Percentiles rank a stretch among this genome's conserved stretches.
Evolutionary conservation across 441 rosid genomes (phyloP).

Genomic region (Melastoma candidum): DNA sequence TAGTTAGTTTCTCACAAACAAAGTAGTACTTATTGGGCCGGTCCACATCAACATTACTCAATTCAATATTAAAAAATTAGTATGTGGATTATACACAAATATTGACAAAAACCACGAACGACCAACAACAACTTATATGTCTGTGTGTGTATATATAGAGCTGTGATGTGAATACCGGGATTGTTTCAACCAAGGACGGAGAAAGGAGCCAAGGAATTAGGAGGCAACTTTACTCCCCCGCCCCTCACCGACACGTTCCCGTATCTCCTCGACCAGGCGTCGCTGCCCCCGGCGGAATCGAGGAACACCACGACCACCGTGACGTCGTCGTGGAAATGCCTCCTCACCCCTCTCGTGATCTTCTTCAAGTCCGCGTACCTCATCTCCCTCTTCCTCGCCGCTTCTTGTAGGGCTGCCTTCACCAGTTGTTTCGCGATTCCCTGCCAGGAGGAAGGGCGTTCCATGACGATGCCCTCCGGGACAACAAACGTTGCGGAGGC

Average conservation of each 20-base stretch:
- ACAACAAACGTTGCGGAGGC: no score
- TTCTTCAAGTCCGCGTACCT: constrained; percentile 13
- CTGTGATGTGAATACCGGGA: background rate
- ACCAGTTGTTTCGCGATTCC: constrained; percentile 1
- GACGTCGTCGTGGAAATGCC: constrained; percentile 15
- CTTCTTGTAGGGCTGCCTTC: constrained; percentile 12
- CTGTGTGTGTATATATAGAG: background rate
- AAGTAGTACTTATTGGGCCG: no score
- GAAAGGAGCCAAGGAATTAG: constrained; percentile 8
- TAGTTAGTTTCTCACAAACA: no score
- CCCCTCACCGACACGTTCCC: constrained; percentile 10
- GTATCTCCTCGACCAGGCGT: background rate
- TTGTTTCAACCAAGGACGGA: background rate
- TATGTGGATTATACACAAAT: no score
- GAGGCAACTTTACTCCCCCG: constrained; percentile 13
- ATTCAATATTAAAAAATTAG: no score
- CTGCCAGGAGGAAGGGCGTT: no score
- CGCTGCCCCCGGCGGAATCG: background rate
- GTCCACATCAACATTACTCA: no score
- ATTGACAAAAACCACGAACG: no score
- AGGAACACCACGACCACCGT: constrained; percentile 6
- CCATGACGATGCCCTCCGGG: no score
- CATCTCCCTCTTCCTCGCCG: constrained; percentile 17
- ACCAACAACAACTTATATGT: no score
- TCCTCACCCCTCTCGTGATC: constrained; percentile 12